Conservation (phyloP, 2,329 filamentous ascomycete species). For the Peltaster fructicola region DNA sequence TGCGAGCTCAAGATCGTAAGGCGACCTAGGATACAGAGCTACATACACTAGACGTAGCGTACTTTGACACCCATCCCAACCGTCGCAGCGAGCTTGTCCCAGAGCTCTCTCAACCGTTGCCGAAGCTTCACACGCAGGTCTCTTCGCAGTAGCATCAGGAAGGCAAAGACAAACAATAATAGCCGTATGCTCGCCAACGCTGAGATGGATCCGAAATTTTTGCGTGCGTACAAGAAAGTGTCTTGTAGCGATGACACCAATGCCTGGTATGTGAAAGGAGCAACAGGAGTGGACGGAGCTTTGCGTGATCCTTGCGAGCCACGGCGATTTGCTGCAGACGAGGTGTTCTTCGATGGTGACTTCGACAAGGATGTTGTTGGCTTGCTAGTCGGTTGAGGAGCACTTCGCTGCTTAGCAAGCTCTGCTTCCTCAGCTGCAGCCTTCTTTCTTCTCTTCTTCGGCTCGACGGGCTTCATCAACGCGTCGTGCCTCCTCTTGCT, state of each 20-base stretch:
- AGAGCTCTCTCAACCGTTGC: constrained; percentile 49
- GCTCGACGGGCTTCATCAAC: constrained; percentile 5
- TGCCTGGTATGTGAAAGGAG: too few relatives aligned
- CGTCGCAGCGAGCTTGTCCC: constrained; percentile 68
- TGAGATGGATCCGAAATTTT: constrained; percentile 33
- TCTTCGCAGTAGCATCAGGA: constrained; percentile 57
- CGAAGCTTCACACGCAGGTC: constrained; percentile 59
- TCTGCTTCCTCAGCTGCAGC: constrained; percentile 9
- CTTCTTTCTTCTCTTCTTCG: constrained; percentile 18
- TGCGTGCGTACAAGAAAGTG: too few relatives aligned
- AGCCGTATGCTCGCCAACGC: constrained; percentile 35
- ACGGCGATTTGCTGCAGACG: too few relatives aligned
- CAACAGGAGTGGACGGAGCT: too few relatives aligned
- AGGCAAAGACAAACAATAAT: constrained; percentile 60
- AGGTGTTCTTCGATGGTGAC: too few relatives aligned
- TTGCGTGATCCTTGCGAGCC: too few relatives aligned
- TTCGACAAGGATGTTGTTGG: too few relatives aligned
- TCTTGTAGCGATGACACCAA: too few relatives aligned
- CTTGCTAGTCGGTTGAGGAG: constrained; percentile 4
- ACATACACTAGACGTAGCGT: constrained; percentile 61
- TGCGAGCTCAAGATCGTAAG: not conserved
- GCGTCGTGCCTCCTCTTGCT: constrained; percentile 15
- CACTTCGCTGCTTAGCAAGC: constrained; percentile 6
- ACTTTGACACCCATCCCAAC: constrained; percentile 96
- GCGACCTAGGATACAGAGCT: not conserved